A percentile compares a stretch with the other conserved stretches of the same genome.
Conservation (phyloP, 2,329 filamentous ascomycete species). For the Teratosphaeria zuluensis region DNA sequence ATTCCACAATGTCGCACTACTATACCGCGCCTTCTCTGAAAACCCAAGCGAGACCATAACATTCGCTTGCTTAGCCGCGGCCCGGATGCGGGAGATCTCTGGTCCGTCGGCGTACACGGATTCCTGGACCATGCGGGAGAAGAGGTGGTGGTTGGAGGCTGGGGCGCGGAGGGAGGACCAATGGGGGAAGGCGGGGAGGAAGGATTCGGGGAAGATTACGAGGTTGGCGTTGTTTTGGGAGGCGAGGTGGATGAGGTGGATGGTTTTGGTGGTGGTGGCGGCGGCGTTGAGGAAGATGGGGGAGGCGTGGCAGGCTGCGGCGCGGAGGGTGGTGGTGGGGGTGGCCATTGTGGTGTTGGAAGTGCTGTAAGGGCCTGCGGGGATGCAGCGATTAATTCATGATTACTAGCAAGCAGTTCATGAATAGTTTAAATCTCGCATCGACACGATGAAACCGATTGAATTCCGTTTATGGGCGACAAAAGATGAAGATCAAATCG, state of each 20-base stretch:
- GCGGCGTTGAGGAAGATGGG: slow-evolving; percentile 40
- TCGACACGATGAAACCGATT: too few species aligned
- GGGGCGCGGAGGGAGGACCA: slow-evolving; percentile 35
- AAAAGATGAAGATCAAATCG: too few species aligned
- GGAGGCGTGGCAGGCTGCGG: slow-evolving; percentile 20
- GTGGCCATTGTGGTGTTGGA: too few species aligned
- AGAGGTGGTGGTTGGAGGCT: slow-evolving; percentile 42
- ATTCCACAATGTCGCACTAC: slow-evolving; percentile 42
- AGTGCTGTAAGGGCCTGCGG: too few species aligned
- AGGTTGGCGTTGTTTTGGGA: slow-evolving; percentile 37
- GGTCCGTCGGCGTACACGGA: slow-evolving; percentile 38
- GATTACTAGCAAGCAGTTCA: too few species aligned
- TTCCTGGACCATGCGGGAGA: slow-evolving; percentile 36
- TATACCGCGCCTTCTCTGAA: slow-evolving; percentile 37
- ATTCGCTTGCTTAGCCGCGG: slow-evolving; percentile 28
- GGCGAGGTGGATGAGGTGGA: slow-evolving; percentile 37
- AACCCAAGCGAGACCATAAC: slow-evolving; percentile 42
- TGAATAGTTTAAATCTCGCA: too few species aligned
- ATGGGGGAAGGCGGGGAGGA: slow-evolving; percentile 44
- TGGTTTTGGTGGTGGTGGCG: slow-evolving; percentile 38
- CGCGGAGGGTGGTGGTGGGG: not conserved
- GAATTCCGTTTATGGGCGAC: too few species aligned
- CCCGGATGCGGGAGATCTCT: slow-evolving; percentile 35
- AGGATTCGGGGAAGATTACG: slow-evolving; percentile 46
- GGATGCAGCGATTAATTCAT: too few species aligned